Evolutionary conservation across 257 asterid genomes (phyloP), one percentile per base, ranked within the genome.

Genomic region (Solanum chilense): DNA sequence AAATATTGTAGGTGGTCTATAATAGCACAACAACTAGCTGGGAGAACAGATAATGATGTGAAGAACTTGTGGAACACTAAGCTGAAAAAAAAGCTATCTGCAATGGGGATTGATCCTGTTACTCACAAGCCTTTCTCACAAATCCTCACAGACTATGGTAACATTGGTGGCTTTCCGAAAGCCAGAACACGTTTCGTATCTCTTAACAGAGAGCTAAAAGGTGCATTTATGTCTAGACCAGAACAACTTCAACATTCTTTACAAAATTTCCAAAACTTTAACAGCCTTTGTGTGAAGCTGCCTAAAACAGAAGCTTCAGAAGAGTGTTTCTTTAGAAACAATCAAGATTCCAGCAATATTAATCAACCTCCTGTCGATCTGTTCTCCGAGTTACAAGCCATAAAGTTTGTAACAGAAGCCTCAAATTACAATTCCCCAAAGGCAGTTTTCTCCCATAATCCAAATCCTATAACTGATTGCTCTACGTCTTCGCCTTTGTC

Each of bases 71-170:
- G 99, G 99, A 96, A 96, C 90, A 93, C 94, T 6, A 96, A 94
- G 68, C 86, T 96, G 16, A 93, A 95, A 56, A 96, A 95, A 93
- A 96, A 92, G 91, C 97, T 96, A 1, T 90, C 97, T 1, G 98
- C 98, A 66, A 94, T 94, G 94, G 98, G 99, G 44, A 96, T 96
- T 35, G 99, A 96, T 91, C 99, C 98, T 0, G 94, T 95, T 8
- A 96, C 99, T 16, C 99, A 95, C 84, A 94, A 93, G 77, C 98
- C 99, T 12, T 96, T 93, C 91, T 95, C 99, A 31, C 98, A 96
- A 85, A 96, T 95, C 87, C 96, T 94, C 2, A 94, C 98, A 0
- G 98, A 96, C 76, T 95, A 95, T 62, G 98, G 98, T 12, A 96
- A 92, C 93, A 92, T 96, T 11, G 96, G 98, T 3, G 95, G 96